These are phyloP conservation scores for Neurospora sp. DNA, from an alignment of 495 filamentous ascomycete species.

Conservation along the genomic window DNA sequence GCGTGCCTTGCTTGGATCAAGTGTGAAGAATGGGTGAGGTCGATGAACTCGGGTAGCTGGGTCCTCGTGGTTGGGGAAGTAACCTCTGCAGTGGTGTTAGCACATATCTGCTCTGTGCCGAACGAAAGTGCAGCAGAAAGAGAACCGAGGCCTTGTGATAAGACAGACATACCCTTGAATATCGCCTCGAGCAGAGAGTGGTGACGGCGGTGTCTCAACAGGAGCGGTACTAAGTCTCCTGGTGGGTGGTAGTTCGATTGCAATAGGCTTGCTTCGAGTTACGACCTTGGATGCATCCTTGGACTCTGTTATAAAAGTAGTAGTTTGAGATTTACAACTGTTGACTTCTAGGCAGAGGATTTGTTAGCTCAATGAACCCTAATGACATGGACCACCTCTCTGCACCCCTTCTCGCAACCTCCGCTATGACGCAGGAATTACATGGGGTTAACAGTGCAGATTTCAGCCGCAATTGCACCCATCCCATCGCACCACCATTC, in stretches of 20 bases:
- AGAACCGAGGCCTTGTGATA: neutral
- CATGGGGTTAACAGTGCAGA: neutral
- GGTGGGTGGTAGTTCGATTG: conserved; percentile 31
- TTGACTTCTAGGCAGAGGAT: neutral
- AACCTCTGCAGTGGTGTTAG: conserved; percentile 25
- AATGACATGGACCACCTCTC: neutral
- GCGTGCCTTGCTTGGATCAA: conserved; percentile 27
- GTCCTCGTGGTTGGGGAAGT: conserved; percentile 43
- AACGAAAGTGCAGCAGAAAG: neutral
- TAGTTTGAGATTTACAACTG: neutral
- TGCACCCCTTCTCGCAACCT: neutral
- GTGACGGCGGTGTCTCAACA: conserved; percentile 29
- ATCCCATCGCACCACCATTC: neutral
- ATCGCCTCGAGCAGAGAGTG: conserved; percentile 42
- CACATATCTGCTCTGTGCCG: neutral
- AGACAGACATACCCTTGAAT: conserved; percentile 33
- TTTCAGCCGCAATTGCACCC: neutral
- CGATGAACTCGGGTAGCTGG: conserved; percentile 24
- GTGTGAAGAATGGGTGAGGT: conserved; percentile 29
- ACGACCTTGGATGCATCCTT: neutral
- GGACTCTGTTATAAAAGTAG: neutral
- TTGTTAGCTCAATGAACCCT: neutral
- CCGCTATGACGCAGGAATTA: neutral
- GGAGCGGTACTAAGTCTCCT: conserved; percentile 22
- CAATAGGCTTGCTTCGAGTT: conserved; percentile 31